A percentile compares a stretch with the other conserved stretches of the same genome.
Evolutionary conservation across 768 basidiomycete genomes (phyloP).

Genomic region (Pholiota molesta): DNA sequence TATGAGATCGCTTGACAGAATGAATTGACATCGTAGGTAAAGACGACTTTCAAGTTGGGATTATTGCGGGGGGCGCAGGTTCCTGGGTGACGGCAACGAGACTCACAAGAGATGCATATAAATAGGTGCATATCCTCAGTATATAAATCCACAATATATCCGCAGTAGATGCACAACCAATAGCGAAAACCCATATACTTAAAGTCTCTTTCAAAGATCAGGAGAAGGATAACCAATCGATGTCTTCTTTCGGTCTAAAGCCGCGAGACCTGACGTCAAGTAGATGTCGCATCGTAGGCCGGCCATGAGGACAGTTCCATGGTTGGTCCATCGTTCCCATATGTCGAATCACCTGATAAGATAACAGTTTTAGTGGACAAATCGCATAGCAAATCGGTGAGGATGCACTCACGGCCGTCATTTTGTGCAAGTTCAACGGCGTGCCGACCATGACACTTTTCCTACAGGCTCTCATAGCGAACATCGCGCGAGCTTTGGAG

Average conservation of each 20-base stretch:
- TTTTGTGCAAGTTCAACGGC: conserved; percentile 74
- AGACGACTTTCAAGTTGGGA: not conserved
- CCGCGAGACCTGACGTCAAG: conserved; percentile 46
- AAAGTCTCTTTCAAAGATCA: conserved; percentile 5
- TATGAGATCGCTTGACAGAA: conserved; percentile 51
- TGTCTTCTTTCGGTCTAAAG: conserved; percentile 16
- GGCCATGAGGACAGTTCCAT: conserved; percentile 88
- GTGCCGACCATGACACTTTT: conserved; percentile 97
- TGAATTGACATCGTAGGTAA: conserved; percentile 46
- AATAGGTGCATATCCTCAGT: conserved; percentile 1
- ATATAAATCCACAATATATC: conserved; percentile 9
- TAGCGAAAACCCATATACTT: not conserved
- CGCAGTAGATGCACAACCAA: conserved; percentile 11
- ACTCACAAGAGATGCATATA: not conserved
- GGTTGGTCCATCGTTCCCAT: conserved; percentile 88
- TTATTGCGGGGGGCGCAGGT: not conserved
- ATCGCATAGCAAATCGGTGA: not conserved
- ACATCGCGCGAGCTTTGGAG: conserved; percentile 93
- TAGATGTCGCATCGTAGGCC: conserved; percentile 83
- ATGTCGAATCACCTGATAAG: conserved; percentile 66
- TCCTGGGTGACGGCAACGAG: not conserved
- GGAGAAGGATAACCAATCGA: conserved; percentile 41
- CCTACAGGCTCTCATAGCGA: conserved; percentile 93
- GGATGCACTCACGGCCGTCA: conserved; percentile 62
- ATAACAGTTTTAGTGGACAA: conserved; percentile 6